A percentile compares a stretch with the other conserved stretches of the same genome.
These are phyloP conservation scores for Paraphoma sp. DNA, from an alignment of 2,329 filamentous ascomycete species.

Conservation along the genomic window DNA sequence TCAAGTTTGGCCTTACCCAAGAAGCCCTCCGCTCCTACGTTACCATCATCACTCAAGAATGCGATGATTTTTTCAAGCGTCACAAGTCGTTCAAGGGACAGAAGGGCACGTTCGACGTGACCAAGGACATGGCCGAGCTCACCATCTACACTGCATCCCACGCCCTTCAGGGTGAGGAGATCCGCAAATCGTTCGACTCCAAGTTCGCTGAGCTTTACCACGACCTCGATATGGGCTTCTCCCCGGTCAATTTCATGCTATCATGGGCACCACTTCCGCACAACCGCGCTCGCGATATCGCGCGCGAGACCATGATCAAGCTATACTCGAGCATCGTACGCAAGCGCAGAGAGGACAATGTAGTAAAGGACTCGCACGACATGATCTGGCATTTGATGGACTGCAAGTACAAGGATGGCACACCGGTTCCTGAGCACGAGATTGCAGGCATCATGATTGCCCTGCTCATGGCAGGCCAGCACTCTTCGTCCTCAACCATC, in stretches of 20 bases:
- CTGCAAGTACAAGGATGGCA: constrained; percentile 83
- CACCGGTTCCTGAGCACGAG: constrained; percentile 78
- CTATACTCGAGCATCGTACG: constrained; percentile 84
- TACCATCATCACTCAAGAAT: constrained; percentile 77
- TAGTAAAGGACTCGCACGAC: constrained; percentile 63
- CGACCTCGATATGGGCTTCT: constrained; percentile 89
- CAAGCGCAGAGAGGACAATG: constrained; percentile 66
- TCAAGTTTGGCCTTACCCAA: constrained; percentile 80
- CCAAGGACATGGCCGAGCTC: constrained; percentile 80
- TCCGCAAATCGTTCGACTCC: constrained; percentile 80
- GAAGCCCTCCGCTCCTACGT: constrained; percentile 80
- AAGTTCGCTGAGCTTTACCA: constrained; percentile 84
- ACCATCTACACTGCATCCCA: constrained; percentile 91
- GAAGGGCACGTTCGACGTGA: constrained; percentile 73
- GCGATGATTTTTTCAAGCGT: constrained; percentile 74
- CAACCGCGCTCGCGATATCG: constrained; percentile 80
- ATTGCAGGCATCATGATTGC: constrained; percentile 95
- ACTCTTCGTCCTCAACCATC: constrained; percentile 83
- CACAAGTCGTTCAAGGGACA: constrained; percentile 71
- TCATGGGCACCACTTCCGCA: constrained; percentile 90
- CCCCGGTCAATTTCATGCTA: constrained; percentile 86
- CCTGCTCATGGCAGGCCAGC: constrained; percentile 88
- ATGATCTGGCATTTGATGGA: constrained; percentile 94
- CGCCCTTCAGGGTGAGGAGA: constrained; percentile 82
- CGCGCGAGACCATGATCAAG: constrained; percentile 80